Base-by-base conservation (phyloP, 1,284 basidiomycete species). In the Ceratobasidium sp. region DNA sequence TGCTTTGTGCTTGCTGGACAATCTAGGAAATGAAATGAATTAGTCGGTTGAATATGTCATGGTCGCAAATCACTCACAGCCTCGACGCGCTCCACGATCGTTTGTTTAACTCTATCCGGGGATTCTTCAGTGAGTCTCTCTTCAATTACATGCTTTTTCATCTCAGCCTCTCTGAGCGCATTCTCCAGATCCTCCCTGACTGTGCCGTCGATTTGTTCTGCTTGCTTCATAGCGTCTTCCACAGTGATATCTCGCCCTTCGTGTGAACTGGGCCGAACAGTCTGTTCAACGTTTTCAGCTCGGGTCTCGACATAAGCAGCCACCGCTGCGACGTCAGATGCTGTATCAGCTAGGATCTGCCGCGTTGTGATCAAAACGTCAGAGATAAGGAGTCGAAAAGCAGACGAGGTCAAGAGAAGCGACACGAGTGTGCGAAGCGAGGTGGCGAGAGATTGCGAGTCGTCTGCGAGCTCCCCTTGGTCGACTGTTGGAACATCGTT, bases 311-410 rank as follows among this genome's bases (percentile, higher is more conserved):
- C 70, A n/a, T 42, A 62, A 8, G 56, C 60, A 0, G 82, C 83
- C 13, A 78, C 75, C 4, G 75, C 73, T 13, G 75, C 79, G 7
- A 84, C 76, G 31, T 80, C 77, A 3, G 76, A 73, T 3, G 82
- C 81, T 1, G 77, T 75, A 55, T 80, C 79, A 0, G 80, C 80
- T 1, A 82, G 62, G 3, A 81, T 75, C 38, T 82, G 78, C 7
- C 80, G 78, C 1, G 77, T 73, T 0, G 81, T 78, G 12, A 76
- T 64, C 17, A 83, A 72, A 2, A 81, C 70, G 56, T 83, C 81
- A 1, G 76, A 77, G 0, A 84, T 71, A 34, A 84, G 69, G 54
- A 81, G 73, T 8, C 84, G 82, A 75, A 85, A 83, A 1, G 79
- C 76, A 8, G 80, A 75, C 1, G 83, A 84, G 0, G 82, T 82